Conservation (phyloP, 2,329 filamentous ascomycete species). For the Botrytis byssoidea region DNA sequence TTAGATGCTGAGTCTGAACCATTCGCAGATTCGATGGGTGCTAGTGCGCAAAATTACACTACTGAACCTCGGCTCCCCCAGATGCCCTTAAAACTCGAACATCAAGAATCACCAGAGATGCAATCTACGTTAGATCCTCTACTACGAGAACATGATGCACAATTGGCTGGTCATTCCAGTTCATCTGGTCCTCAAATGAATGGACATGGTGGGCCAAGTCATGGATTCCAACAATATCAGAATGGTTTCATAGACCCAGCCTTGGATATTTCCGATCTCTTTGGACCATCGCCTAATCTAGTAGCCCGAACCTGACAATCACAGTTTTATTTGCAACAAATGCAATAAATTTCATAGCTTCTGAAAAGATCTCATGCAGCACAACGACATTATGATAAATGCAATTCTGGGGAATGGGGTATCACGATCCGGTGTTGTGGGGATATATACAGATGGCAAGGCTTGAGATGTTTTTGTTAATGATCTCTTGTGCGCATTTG, state of each 20-base stretch:
- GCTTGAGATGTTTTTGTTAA: not conserved
- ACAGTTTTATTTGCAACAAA: not conserved
- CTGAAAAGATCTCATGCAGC: not conserved
- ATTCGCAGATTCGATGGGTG: constrained; percentile 16
- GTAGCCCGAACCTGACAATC: constrained; percentile 14
- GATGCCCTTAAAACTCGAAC: constrained; percentile 8
- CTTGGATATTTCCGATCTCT: constrained; percentile 19
- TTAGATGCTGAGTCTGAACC: constrained; percentile 4
- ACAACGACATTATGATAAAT: constrained; percentile 11
- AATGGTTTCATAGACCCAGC: constrained; percentile 19
- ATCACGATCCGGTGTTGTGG: constrained; percentile 8
- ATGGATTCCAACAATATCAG: constrained; percentile 13
- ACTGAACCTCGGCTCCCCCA: not conserved
- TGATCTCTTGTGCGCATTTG: not conserved
- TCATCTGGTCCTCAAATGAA: constrained; percentile 7
- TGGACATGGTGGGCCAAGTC: constrained; percentile 10
- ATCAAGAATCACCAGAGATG: constrained; percentile 17
- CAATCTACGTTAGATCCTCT: constrained; percentile 22
- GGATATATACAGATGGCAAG: not conserved
- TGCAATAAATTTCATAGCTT: constrained; percentile 8
- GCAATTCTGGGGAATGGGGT: constrained; percentile 14
- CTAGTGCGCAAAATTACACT: not conserved
- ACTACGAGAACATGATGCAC: constrained; percentile 20
- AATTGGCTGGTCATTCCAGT: constrained; percentile 15
- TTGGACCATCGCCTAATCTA: constrained; percentile 13